Evolutionary conservation across 2,329 filamentous ascomycete genomes (phyloP), one percentile per base, ranked within the genome.

Genomic region (Pseudogymnoascus sp.): DNA sequence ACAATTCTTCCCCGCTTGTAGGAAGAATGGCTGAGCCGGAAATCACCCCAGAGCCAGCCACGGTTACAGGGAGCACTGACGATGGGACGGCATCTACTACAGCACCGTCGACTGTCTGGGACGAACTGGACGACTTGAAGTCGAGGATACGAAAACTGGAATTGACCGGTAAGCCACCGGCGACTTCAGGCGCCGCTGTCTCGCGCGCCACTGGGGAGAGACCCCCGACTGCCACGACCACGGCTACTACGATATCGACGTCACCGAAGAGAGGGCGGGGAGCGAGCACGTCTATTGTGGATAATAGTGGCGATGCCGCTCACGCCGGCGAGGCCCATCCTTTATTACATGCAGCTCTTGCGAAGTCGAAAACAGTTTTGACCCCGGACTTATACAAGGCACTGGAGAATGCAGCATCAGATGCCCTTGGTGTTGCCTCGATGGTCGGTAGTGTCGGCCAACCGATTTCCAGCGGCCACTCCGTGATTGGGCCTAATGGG

Each of bases 91-190:
- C 89, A 36, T 97, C 95, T 0, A 95, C 91, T 0, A 92, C 88
- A 1, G 91, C 91, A 1, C 91, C 93, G 11, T 96, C 92, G 1
- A 97, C 92, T 0, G 91, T 99, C 2, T 99, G 95, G 95, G 95
- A 97, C 73, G 95, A 99, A 75, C 78, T 99, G 28, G 95, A 97
- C 69, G 95, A 97, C 67, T 78, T 99, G 56, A 97, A 97, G 74
- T 95, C 91, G 42, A 86, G 95, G 31, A 96, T 99, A 69, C 88
- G 91, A 69, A 90, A 91, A 65, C 83, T 99, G 8, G 95, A 97
- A 74, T 77, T 96, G 68, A 96, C 91, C 2, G 93, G 93, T 64
- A 96, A 96, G 75, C 78, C 95, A 36, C 92, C 93, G 0, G 79
- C 90, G 0, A 92, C 90, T 1, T 93, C 92, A 2, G 89, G 88